Percentiles rank a stretch among this genome's conserved stretches.
Conservation (phyloP, 2,329 filamentous ascomycete genomes). For the Aspergillus eucalypticola region DNA sequence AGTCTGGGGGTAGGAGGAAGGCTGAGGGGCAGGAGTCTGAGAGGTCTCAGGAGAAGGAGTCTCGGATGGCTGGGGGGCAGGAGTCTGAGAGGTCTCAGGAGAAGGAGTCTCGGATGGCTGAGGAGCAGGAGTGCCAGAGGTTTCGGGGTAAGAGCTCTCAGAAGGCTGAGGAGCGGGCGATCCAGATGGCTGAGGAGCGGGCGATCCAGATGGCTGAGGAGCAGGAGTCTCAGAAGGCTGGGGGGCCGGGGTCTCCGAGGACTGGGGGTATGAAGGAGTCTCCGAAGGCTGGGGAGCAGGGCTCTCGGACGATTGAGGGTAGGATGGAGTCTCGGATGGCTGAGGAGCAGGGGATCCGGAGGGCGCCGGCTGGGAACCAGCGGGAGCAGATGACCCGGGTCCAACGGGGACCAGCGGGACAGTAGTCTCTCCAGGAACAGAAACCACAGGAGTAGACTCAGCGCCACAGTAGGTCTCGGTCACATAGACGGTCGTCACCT, state of each 20-base stretch:
- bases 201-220: background rate
- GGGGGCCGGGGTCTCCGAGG: background rate
- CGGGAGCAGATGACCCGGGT: constrained; percentile 10
- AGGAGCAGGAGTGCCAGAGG: background rate
- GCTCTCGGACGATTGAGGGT: background rate
- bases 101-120: constrained; percentile 12
- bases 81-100: background rate
- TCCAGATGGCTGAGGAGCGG: constrained; percentile 5
- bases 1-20: constrained; percentile 6
- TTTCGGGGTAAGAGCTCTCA: background rate
- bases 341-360: constrained; percentile 3
- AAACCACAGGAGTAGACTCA: constrained; percentile 10
- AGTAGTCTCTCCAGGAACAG: constrained; percentile 7
- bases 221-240: background rate
- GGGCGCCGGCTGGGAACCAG: constrained; percentile 5
- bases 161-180: constrained; percentile 8
- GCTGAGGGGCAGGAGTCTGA: background rate
- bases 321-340: background rate
- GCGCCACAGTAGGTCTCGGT: constrained; percentile 7
- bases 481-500: constrained; percentile 4
- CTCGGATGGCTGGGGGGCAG: constrained; percentile 11
- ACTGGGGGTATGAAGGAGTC: background rate
- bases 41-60: background rate
- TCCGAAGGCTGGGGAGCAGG: background rate
- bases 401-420: constrained; percentile 10